Conservation (phyloP, 768 basidiomycete genomes). For the Amanita rubescens region DNA sequence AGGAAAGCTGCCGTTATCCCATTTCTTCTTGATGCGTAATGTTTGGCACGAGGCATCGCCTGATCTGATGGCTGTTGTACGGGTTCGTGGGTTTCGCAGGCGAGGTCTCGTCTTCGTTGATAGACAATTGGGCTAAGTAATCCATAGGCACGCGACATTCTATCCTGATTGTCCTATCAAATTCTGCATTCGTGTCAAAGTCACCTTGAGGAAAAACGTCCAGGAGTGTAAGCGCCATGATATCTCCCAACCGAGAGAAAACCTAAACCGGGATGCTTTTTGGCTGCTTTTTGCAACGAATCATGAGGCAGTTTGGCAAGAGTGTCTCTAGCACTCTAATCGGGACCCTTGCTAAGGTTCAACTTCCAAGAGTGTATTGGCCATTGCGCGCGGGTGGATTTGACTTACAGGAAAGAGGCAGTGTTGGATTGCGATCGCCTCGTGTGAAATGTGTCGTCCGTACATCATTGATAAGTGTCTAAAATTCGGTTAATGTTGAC, state of each 20-base stretch:
- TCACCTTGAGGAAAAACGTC: neutral
- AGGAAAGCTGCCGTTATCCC: neutral
- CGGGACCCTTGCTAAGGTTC: neutral
- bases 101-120: neutral
- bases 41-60: neutral
- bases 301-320: neutral
- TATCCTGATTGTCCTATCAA: neutral
- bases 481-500: too few relatives aligned
- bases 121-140: neutral
- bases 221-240: neutral
- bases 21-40: neutral
- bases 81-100: neutral
- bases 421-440: too few relatives aligned
- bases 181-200: neutral
- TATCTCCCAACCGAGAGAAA: neutral
- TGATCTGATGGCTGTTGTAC: neutral
- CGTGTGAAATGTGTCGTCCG: too few relatives aligned
- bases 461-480: too few relatives aligned
- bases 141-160: neutral
- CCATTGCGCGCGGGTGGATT: too few relatives aligned
- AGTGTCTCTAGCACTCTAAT: neutral
- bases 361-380: too few relatives aligned
- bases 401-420: too few relatives aligned
- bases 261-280: neutral
- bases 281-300: neutral